Percentiles rank a stretch among this genome's conserved stretches.
phyloP scores from a whole-genome alignment of 257 asterid genomes.

The Fraxinus excelsior region DNA sequence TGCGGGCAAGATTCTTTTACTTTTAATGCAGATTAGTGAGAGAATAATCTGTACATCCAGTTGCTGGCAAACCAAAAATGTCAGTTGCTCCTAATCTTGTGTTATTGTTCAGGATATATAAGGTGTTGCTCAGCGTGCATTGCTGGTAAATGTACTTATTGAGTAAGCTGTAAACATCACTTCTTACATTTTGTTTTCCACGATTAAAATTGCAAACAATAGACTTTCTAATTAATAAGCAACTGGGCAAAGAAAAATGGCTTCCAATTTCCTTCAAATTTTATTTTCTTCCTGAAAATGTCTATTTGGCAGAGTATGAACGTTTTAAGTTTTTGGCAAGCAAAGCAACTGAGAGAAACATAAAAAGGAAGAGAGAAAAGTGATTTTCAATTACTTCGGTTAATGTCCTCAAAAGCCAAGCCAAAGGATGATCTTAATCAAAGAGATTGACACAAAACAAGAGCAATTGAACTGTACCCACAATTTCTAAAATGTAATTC shows the following conservation, averaged over 20 bases:
- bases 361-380: not conserved
- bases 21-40: constrained; percentile 2
- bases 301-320: constrained; percentile 3
- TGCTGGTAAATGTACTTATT: not conserved
- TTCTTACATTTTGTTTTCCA: not conserved
- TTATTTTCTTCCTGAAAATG: constrained; percentile 9
- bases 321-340: constrained; percentile 6
- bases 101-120: not conserved
- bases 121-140: not conserved
- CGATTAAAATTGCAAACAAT: not conserved
- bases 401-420: constrained; percentile 1
- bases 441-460: not conserved
- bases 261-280: not conserved
- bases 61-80: not conserved
- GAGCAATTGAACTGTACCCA: not conserved
- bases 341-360: not conserved
- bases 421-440: not conserved
- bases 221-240: not conserved
- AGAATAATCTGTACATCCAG: not conserved
- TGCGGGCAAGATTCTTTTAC: not conserved
- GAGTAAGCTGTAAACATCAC: not conserved
- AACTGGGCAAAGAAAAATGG: constrained; percentile 8
- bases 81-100: not conserved
- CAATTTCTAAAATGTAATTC: not conserved
- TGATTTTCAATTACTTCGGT: not conserved